Evolutionary conservation across 2,329 filamentous ascomycete genomes (phyloP).

Genomic region (Ceratocystis variospora): DNA sequence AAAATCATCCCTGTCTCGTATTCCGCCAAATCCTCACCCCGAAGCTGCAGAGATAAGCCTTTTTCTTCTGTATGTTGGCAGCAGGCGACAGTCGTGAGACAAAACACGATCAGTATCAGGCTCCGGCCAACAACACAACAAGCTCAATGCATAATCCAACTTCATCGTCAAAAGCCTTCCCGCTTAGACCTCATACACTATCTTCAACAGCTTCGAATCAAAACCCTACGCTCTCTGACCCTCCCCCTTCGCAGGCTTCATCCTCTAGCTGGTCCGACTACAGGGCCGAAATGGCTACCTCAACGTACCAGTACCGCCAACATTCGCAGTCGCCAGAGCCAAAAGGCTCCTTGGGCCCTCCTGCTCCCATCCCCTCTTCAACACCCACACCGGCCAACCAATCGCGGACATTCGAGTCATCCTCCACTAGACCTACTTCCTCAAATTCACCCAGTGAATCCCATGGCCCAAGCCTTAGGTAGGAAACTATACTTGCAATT

Average conservation of each 20-base stretch:
- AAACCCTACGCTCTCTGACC: not conserved
- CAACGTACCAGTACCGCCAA: conserved; percentile 9
- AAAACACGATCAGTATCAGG: not conserved
- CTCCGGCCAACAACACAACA: conserved; percentile 1
- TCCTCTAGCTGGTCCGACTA: not conserved
- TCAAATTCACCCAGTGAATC: conserved; percentile 15
- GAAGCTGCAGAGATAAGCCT: not conserved
- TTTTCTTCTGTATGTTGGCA: conserved; percentile 4
- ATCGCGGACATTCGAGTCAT: conserved; percentile 8
- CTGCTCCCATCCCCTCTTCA: conserved; percentile 8
- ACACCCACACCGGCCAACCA: conserved; percentile 8
- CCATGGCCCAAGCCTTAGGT: conserved; percentile 15
- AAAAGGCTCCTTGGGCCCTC: conserved; percentile 12
- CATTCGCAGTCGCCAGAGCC: conserved; percentile 17
- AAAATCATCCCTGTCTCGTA: not conserved
- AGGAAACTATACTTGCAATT: not conserved
- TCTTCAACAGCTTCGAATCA: not conserved
- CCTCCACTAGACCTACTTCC: conserved; percentile 13
- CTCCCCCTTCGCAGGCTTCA: not conserved
- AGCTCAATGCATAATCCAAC: not conserved
- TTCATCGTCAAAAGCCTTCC: conserved; percentile 6
- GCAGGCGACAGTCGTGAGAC: conserved; percentile 1
- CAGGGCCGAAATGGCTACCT: conserved; percentile 10
- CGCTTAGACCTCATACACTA: conserved; percentile 6
- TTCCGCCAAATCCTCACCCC: not conserved